Evolutionary conservation across 75 land plant genomes (phyloP).

Genomic region (Selaginella tamariscina): DNA sequence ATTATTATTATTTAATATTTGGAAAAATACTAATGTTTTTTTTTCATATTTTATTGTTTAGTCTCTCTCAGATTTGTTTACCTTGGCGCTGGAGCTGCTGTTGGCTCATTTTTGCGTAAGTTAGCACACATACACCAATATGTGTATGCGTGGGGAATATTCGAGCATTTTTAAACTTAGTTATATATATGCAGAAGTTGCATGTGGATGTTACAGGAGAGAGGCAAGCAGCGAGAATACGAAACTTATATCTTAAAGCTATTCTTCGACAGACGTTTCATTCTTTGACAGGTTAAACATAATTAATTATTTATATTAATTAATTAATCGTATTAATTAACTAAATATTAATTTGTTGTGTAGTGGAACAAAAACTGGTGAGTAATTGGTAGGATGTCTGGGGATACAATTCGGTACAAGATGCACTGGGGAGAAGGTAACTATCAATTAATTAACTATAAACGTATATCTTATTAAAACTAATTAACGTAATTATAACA

Average conservation of each 20-base stretch:
- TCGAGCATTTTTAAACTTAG: background rate
- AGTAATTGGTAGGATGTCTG: conserved; percentile 77
- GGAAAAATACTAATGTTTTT: no score
- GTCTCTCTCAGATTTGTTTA: conserved; percentile 60
- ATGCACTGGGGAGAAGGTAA: conserved; percentile 93
- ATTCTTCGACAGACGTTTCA: conserved; percentile 69
- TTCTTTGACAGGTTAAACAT: conserved; percentile 74
- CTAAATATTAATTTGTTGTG: no score
- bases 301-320: no score
- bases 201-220: conserved; percentile 83
- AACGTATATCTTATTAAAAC: background rate
- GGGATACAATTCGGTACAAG: conserved; percentile 83
- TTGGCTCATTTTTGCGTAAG: conserved; percentile 65
- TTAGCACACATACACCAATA: no score
- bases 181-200: conserved; percentile 42
- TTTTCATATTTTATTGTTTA: conserved; percentile 36
- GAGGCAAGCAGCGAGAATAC: conserved; percentile 69
- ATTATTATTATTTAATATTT: no score
- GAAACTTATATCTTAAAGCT: conserved; percentile 55
- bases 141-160: conserved; percentile 1
- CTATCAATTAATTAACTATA: conserved; percentile 22
- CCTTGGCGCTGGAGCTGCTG: conserved; percentile 41
- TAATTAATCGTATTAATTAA: no score
- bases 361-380: conserved; percentile 83
- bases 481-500: background rate